Conservation (phyloP, 2,329 filamentous ascomycete species). For the Pyricularia sp. region DNA sequence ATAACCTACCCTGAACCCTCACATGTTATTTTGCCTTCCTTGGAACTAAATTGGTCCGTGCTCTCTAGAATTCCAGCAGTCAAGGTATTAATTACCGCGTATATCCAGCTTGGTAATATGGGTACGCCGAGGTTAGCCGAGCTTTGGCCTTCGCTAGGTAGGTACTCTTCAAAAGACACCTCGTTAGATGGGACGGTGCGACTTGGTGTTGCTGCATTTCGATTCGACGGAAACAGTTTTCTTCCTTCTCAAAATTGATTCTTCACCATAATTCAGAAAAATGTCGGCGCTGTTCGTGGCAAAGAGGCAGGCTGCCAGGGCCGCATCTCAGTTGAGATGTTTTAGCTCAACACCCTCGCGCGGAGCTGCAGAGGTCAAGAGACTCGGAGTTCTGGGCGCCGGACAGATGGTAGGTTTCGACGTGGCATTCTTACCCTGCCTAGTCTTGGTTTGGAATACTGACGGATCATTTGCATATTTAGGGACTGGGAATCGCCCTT, state of each 20-base stretch:
- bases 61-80: neutral
- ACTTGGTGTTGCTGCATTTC: neutral
- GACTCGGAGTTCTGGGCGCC: slow-evolving; percentile 83
- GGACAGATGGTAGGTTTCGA: slow-evolving; percentile 75
- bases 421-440: slow-evolving; percentile 23
- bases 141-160: neutral
- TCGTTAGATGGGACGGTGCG: neutral
- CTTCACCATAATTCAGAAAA: neutral
- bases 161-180: neutral
- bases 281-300: slow-evolving; percentile 13
- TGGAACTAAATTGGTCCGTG: neutral
- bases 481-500: slow-evolving; percentile 93
- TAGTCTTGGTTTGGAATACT: neutral
- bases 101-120: neutral
- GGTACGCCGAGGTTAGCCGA: slow-evolving; percentile 1
- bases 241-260: neutral
- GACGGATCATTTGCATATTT: slow-evolving; percentile 5
- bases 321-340: slow-evolving; percentile 35
- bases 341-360: slow-evolving; percentile 63
- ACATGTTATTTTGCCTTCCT: neutral
- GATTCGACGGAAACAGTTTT: neutral
- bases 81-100: neutral
- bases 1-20: neutral
- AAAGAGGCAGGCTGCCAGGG: slow-evolving; percentile 15
- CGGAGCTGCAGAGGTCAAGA: slow-evolving; percentile 66